A percentile compares a stretch with the other conserved stretches of the same genome.
Conservation (phyloP, 176 grass and related monocot species). For the Carex pumila region DNA sequence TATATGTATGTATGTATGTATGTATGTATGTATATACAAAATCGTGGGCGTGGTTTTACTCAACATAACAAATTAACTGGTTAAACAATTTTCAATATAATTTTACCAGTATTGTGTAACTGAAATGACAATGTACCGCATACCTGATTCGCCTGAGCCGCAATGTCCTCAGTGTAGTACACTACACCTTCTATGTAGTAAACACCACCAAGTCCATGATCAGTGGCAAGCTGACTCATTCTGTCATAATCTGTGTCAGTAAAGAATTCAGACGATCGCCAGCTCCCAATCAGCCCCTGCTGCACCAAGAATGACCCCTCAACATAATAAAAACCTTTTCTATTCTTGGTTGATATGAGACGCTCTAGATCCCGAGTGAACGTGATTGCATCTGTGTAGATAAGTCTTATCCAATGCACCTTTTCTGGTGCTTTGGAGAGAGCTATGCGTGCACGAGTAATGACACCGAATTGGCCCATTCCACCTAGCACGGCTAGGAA, state of each 20-base stretch:
- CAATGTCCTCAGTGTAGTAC: conserved; percentile 30
- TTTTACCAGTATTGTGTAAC: not conserved
- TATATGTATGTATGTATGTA: not conserved
- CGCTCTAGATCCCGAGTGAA: conserved; percentile 64
- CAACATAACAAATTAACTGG: not conserved
- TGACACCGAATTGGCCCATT: conserved; percentile 75
- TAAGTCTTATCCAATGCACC: conserved; percentile 52
- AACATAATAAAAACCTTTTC: conserved; percentile 43
- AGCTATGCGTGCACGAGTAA: conserved; percentile 60
- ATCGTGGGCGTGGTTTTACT: not conserved
- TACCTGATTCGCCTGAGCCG: not conserved
- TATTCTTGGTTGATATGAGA: conserved; percentile 1
- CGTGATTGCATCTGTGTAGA: conserved; percentile 51
- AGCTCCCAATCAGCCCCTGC: conserved; percentile 32
- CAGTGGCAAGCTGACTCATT: conserved; percentile 25
- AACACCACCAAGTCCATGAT: conserved; percentile 24
- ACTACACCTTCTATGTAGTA: conserved; percentile 72
- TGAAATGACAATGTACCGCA: not conserved
- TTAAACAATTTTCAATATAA: not conserved
- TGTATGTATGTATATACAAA: not conserved
- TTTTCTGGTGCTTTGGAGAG: conserved; percentile 37
- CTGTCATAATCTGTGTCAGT: conserved; percentile 24
- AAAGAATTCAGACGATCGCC: conserved; percentile 47
- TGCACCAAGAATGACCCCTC: conserved; percentile 55
- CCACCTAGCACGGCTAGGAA: conserved; percentile 69